Percentiles rank a stretch among this genome's conserved stretches.
Conservation (phyloP, 2,329 filamentous ascomycete species). For the Nigrograna mackinnonii region DNA sequence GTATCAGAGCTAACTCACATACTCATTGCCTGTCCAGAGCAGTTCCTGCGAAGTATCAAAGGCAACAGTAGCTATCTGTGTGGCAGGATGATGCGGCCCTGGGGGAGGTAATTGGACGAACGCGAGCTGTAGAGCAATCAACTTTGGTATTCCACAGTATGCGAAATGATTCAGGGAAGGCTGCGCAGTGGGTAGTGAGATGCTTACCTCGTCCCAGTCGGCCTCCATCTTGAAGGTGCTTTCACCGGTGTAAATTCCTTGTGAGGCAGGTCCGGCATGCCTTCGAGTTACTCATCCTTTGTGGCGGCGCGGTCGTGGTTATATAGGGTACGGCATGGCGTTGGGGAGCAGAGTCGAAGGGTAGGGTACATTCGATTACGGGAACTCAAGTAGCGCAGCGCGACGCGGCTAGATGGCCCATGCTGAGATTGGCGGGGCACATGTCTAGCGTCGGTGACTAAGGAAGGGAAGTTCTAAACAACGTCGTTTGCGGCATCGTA, state of each 20-base stretch:
- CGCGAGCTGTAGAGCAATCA: slow-evolving; percentile 63
- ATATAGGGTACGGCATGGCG: too few species aligned
- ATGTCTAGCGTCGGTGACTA: too few species aligned
- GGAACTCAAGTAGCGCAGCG: too few species aligned
- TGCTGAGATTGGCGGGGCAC: slow-evolving; percentile 22
- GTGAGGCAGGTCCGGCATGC: slow-evolving; percentile 27
- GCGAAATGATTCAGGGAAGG: not conserved
- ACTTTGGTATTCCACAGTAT: not conserved
- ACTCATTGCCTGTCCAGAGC: slow-evolving; percentile 90
- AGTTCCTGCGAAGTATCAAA: slow-evolving; percentile 92
- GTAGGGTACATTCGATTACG: too few species aligned
- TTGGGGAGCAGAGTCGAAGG: too few species aligned
- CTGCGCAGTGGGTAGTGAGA: not conserved
- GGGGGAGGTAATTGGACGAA: slow-evolving; percentile 81
- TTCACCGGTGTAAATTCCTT: slow-evolving; percentile 21
- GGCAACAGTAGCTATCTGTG: slow-evolving; percentile 76
- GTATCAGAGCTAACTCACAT: slow-evolving; percentile 59
- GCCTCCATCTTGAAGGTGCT: slow-evolving; percentile 49
- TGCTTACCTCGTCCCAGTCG: slow-evolving; percentile 54
- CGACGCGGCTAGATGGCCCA: slow-evolving; percentile 6
- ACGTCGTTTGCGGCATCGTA: too few species aligned
- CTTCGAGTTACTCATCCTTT: slow-evolving; percentile 19
- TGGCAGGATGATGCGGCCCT: slow-evolving; percentile 66
- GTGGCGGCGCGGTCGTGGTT: slow-evolving; percentile 12
- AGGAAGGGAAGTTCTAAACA: too few species aligned